Percentiles rank a stretch among this genome's conserved stretches.
Evolutionary conservation across 1,284 basidiomycete genomes (phyloP).

Genomic region (Xerocomus cyaneibrunnescens): DNA sequence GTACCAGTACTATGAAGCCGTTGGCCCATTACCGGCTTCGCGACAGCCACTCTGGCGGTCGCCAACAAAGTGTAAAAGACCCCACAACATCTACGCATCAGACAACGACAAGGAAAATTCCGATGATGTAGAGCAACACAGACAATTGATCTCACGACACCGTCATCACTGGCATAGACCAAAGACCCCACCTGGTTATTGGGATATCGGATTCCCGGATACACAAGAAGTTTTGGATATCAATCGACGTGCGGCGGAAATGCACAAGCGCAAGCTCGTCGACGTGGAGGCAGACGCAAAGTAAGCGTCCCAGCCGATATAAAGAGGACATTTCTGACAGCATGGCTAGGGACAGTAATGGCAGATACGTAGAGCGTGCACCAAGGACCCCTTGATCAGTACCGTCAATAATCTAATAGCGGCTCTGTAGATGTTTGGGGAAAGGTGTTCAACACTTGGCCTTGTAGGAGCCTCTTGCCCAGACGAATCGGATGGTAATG

Average conservation of each 20-base stretch:
- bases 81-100: constrained; percentile 1
- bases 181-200: constrained; percentile 82
- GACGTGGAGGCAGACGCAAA: constrained; percentile 59
- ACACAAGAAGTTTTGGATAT: constrained; percentile 78
- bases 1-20: constrained; percentile 73
- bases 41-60: constrained; percentile 71
- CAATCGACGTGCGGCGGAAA: constrained; percentile 68
- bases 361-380: constrained; percentile 31
- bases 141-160: constrained; percentile 77
- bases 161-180: constrained; percentile 69
- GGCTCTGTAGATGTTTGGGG: constrained; percentile 21
- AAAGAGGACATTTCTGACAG: constrained; percentile 7
- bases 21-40: constrained; percentile 70
- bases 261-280: constrained; percentile 62
- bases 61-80: constrained; percentile 41
- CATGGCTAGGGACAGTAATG: constrained; percentile 19
- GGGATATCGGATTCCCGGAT: constrained; percentile 85
- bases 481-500: constrained; percentile 36
- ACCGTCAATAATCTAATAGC: constrained; percentile 5
- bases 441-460: constrained; percentile 32
- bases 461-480: constrained; percentile 29
- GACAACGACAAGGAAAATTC: constrained; percentile 26
- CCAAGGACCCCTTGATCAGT: constrained; percentile 15
- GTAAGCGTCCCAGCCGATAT: constrained; percentile 31
- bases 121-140: constrained; percentile 53